A percentile compares a stretch with the other conserved stretches of the same genome.
phyloP scores from a whole-genome alignment of 768 basidiomycete species.

The Termitomyces sp. region DNA sequence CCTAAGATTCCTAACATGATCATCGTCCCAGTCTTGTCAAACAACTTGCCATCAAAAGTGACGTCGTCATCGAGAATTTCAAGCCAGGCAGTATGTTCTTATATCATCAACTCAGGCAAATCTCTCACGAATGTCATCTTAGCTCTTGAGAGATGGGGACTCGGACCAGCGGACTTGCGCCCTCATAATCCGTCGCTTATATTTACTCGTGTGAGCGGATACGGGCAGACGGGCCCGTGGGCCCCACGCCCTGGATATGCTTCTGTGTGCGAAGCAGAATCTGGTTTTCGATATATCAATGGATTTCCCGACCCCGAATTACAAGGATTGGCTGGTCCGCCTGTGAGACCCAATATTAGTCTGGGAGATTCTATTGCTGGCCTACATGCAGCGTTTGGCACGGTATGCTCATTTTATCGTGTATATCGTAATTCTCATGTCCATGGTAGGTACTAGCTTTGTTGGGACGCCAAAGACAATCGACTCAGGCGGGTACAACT shows the following conservation, averaged over 20 bases:
- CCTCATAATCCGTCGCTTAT: conserved; percentile 84
- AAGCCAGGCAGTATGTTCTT: conserved; percentile 62
- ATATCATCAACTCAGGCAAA: background rate
- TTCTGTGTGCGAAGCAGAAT: conserved; percentile 71
- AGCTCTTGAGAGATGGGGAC: conserved; percentile 68
- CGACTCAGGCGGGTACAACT: conserved; percentile 35
- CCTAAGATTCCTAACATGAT: background rate
- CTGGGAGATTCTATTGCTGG: conserved; percentile 70
- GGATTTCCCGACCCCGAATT: conserved; percentile 52
- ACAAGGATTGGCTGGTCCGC: conserved; percentile 51
- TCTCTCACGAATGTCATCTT: conserved; percentile 1
- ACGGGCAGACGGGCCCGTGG: conserved; percentile 75
- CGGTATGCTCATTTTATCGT: conserved; percentile 31
- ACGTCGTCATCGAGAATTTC: conserved; percentile 69
- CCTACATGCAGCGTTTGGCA: conserved; percentile 68
- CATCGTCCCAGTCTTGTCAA: conserved; percentile 44
- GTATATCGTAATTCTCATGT: background rate
- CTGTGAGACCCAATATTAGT: conserved; percentile 67
- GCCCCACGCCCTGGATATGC: conserved; percentile 65
- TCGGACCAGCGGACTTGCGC: conserved; percentile 52
- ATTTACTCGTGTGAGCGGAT: conserved; percentile 81
- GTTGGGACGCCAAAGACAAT: conserved; percentile 36
- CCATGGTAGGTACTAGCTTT: conserved; percentile 47
- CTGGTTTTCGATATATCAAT: conserved; percentile 70
- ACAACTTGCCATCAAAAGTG: conserved; percentile 53